A percentile compares a stretch with the other conserved stretches of the same genome.
These are phyloP conservation scores for Fusarium cyanostomum DNA, from an alignment of 2,329 filamentous ascomycete genomes.

Conservation along the genomic window DNA sequence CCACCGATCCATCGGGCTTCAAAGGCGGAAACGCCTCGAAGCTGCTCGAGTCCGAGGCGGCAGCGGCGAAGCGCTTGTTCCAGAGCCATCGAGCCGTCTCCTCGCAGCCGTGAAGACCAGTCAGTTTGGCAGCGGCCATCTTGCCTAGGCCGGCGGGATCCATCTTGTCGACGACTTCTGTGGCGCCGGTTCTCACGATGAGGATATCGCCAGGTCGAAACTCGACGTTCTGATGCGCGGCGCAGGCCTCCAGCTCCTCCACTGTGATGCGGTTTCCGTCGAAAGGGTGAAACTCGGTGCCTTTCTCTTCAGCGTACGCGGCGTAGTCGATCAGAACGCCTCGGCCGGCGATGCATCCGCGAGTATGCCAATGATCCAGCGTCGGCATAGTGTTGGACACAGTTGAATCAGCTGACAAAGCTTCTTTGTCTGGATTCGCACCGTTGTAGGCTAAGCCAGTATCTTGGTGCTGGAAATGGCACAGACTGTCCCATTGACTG, in stretches of 20 bases:
- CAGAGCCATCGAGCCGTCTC: conserved; percentile 72
- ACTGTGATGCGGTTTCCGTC: conserved; percentile 63
- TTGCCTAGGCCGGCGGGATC: conserved; percentile 48
- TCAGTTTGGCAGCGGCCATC: conserved; percentile 42
- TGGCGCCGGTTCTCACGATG: conserved; percentile 70
- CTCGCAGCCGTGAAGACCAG: conserved; percentile 57
- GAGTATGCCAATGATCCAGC: conserved; percentile 60
- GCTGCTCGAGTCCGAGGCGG: conserved; percentile 68
- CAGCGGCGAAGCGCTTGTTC: conserved; percentile 73
- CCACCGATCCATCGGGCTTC: conserved; percentile 51
- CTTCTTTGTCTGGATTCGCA: conserved; percentile 49
- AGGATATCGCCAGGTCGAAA: conserved; percentile 74
- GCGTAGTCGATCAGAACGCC: conserved; percentile 67
- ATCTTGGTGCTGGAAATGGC: conserved; percentile 55
- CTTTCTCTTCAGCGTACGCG: conserved; percentile 59
- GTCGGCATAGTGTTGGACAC: conserved; percentile 46
- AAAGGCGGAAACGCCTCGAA: conserved; percentile 72
- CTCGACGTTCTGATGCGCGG: conserved; percentile 67
- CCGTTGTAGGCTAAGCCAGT: conserved; percentile 62
- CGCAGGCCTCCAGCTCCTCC: conserved; percentile 66
- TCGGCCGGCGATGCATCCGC: conserved; percentile 45
- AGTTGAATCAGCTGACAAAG: conserved; percentile 37
- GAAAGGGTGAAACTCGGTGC: conserved; percentile 61
- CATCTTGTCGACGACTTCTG: conserved; percentile 64
- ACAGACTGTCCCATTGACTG: conserved; percentile 65